Evolutionary conservation across 805 yeast species (phyloP).

Genomic region (Saccharomycopsis amapae): DNA sequence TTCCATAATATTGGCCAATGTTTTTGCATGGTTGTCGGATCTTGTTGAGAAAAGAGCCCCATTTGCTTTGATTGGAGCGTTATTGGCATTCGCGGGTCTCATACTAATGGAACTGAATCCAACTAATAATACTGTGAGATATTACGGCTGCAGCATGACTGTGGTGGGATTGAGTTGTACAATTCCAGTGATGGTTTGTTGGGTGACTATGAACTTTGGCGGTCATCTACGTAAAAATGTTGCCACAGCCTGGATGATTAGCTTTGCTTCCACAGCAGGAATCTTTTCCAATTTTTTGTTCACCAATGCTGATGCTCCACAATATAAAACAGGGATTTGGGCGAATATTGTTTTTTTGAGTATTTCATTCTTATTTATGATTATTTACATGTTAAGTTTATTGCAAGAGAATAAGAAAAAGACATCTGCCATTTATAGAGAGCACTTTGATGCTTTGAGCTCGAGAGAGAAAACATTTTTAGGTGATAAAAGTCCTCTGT

Average conservation of each 20-base stretch:
- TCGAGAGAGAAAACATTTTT: conserved; percentile 17
- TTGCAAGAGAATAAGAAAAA: conserved; percentile 8
- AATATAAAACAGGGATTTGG: conserved; percentile 10
- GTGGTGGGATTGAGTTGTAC: conserved; percentile 16
- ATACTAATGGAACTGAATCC: conserved; percentile 6
- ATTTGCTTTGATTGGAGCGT: conserved; percentile 7
- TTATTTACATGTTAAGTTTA: conserved; percentile 8
- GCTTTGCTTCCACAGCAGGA: conserved; percentile 11
- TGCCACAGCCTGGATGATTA: conserved; percentile 15
- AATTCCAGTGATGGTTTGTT: conserved; percentile 19
- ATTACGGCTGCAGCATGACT: conserved; percentile 12
- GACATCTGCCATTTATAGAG: conserved; percentile 9
- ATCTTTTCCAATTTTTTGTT: conserved; percentile 18
- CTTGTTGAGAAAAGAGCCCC: conserved; percentile 12
- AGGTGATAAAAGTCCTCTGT: conserved; percentile 19
- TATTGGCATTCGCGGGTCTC: conserved; percentile 10
- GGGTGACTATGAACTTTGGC: conserved; percentile 19
- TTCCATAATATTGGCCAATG: conserved; percentile 14
- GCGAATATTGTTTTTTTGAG: conserved; percentile 9
- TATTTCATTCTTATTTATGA: conserved; percentile 7
- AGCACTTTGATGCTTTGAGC: conserved; percentile 9
- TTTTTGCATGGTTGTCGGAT: conserved; percentile 12
- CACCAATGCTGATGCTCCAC: conserved; percentile 8
- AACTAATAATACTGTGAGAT: neutral
- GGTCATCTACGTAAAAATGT: conserved; percentile 19